These are phyloP conservation scores for Picea glauca DNA, from an alignment of 75 land plant genomes.

Conservation along the genomic window DNA sequence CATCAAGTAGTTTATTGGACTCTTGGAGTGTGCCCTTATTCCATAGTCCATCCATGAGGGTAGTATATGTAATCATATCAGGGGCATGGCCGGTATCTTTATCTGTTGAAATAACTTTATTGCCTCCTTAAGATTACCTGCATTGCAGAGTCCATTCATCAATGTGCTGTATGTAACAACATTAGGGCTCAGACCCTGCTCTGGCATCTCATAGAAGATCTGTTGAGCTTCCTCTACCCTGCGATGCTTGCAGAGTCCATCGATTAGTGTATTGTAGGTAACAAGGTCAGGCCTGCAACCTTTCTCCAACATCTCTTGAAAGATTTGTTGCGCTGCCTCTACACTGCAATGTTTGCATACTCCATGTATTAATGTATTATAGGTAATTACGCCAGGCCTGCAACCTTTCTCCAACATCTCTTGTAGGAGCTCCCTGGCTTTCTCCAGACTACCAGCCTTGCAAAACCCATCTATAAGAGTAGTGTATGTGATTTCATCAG, in stretches of 20 bases:
- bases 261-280: slow-evolving; percentile 42
- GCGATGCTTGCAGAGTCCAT: slow-evolving; percentile 65
- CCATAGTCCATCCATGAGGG: slow-evolving; percentile 54
- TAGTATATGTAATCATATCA: slow-evolving; percentile 37
- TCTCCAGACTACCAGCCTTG: no score
- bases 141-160: slow-evolving; percentile 33
- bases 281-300: slow-evolving; percentile 14
- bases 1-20: slow-evolving; percentile 40
- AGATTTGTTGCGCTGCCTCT: no score
- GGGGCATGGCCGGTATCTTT: slow-evolving; percentile 17
- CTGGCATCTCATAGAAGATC: slow-evolving; percentile 15
- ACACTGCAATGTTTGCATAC: no score
- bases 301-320: not conserved
- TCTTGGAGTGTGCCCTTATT: slow-evolving; percentile 26
- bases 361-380: no score
- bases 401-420: no score
- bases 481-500: no score
- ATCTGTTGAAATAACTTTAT: slow-evolving; percentile 17
- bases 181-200: slow-evolving; percentile 4
- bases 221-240: slow-evolving; percentile 37
- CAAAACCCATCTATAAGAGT: no score
- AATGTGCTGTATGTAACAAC: slow-evolving; percentile 18
- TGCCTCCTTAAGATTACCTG: slow-evolving; percentile 26
- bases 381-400: no score
- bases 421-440: no score